Evolutionary conservation across 1,284 basidiomycete species (phyloP).

Genomic region (Austropuccinia psidii): DNA sequence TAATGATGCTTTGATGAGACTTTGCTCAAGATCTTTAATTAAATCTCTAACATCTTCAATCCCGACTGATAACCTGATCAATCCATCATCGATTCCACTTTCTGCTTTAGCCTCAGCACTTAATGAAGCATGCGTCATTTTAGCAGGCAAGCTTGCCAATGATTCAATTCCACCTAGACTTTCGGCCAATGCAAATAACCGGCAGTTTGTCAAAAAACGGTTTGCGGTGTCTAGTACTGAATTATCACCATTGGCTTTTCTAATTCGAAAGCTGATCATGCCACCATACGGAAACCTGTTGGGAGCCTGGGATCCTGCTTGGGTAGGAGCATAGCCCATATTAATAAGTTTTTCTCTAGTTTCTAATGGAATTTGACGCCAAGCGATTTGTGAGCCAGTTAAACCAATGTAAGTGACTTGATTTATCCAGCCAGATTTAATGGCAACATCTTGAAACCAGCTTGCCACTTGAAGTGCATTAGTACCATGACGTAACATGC

Average conservation of each 20-base stretch:
- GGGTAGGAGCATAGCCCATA: constrained; percentile 46
- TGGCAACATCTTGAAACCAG: constrained; percentile 54
- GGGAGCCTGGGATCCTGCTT: constrained; percentile 64
- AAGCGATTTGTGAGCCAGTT: constrained; percentile 58
- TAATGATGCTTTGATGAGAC: constrained; percentile 53
- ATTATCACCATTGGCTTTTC: constrained; percentile 50
- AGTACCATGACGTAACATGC: constrained; percentile 76
- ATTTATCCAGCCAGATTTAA: constrained; percentile 56
- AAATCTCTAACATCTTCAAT: constrained; percentile 81
- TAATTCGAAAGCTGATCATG: constrained; percentile 55
- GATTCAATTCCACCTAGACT: constrained; percentile 85
- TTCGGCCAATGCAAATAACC: constrained; percentile 79
- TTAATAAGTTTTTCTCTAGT: constrained; percentile 36
- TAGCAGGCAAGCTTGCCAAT: constrained; percentile 66
- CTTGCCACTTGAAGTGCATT: constrained; percentile 72
- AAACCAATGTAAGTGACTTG: constrained; percentile 83
- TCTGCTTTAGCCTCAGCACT: constrained; percentile 61
- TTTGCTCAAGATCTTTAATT: constrained; percentile 64
- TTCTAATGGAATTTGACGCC: constrained; percentile 54
- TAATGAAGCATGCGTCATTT: constrained; percentile 52
- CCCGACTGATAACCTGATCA: constrained; percentile 77
- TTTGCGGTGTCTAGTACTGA: constrained; percentile 52
- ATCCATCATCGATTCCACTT: constrained; percentile 70
- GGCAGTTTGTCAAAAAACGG: constrained; percentile 61
- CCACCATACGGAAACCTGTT: constrained; percentile 63